Base-by-base conservation (phyloP, 345 rosid species). In the Tarenaya hassleriana region DNA sequence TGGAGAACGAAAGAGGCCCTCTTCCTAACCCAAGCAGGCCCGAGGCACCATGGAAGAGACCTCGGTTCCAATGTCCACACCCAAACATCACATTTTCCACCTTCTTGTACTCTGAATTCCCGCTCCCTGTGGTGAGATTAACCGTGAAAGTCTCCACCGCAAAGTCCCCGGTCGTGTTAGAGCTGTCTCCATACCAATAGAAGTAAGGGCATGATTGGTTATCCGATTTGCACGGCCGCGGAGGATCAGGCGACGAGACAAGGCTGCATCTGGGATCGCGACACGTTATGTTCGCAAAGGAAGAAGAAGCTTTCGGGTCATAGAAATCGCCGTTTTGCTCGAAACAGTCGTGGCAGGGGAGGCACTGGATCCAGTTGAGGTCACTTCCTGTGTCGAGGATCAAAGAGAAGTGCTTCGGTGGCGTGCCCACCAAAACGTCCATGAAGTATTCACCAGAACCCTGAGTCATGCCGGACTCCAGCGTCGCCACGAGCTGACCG, bases 381-480 rank as follows among this genome's bases (percentile, higher is more conserved):
- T 90, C 96, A 66, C 96, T 90, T 10, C 96, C 96, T 5, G 97
- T 86, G 71, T 90, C 96, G 34, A 90, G 85, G 50, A 90, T 90
- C 64, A 90, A 58, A 42, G 88, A 82, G 62, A 75, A 86, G 66
- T 82, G 97, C 62, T 77, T 80, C 3, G 94, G 87, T 56, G 97
- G 96, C 4, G 85, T 86, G 41, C 96, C 97, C 1, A 86, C 61
- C 52, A 84, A 82, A 41, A 86, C 89, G 58, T 90, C 94, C 63
- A 90, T 84, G 68, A 90, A 86, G 57, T 90, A 90, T 73, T 86
- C 97, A 8, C 95, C 94, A 0, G 96, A 84, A 38, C 97, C 94
- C 5, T 76, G 80, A 10, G 71, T 77, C 52, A 90, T 84, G 50
- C 97, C 91, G 3, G 97, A 90, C 16, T 72, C 94, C 70, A 90